A percentile compares a stretch with the other conserved stretches of the same genome.
These are phyloP conservation scores for Mariannaea elegans DNA, from an alignment of 2,329 filamentous ascomycete genomes.

Conservation along the genomic window DNA sequence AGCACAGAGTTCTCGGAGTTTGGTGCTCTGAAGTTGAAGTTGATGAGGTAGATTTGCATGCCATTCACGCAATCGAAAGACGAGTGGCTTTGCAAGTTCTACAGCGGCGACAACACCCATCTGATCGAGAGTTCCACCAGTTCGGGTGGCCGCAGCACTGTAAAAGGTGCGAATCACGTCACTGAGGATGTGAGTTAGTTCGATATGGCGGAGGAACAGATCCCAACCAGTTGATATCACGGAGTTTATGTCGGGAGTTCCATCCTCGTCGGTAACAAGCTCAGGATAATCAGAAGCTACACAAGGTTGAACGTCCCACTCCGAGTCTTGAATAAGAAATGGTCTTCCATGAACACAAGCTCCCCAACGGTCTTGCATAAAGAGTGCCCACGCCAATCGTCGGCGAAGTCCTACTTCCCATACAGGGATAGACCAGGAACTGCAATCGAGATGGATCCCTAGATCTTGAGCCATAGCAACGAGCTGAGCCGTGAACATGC, in stretches of 20 bases:
- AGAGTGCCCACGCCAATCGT: constrained; percentile 70
- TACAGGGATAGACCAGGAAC: constrained; percentile 67
- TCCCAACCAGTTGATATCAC: constrained; percentile 56
- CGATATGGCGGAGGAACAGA: constrained; percentile 60
- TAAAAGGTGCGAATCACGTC: constrained; percentile 62
- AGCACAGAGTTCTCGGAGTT: constrained; percentile 52
- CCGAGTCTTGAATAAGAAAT: constrained; percentile 59
- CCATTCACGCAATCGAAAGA: constrained; percentile 52
- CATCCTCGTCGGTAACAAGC: constrained; percentile 46
- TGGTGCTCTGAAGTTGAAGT: constrained; percentile 54
- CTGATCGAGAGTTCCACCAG: constrained; percentile 42
- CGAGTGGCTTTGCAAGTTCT: constrained; percentile 45
- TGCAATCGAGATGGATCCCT: constrained; percentile 69
- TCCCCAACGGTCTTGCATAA: constrained; percentile 72
- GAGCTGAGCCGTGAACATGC: constrained; percentile 60
- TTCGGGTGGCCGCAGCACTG: constrained; percentile 45
- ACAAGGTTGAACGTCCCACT: constrained; percentile 62
- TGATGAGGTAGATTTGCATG: constrained; percentile 55
- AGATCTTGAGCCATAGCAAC: constrained; percentile 67
- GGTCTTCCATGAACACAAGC: constrained; percentile 66
- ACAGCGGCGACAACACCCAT: constrained; percentile 45
- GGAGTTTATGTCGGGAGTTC: constrained; percentile 49
- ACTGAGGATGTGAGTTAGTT: constrained; percentile 59
- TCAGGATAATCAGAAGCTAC: constrained; percentile 51
- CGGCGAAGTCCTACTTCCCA: constrained; percentile 71